Percentiles rank a stretch among this genome's conserved stretches.
Conservation (phyloP, 495 filamentous ascomycete species). For the Penicillium arizonense region DNA sequence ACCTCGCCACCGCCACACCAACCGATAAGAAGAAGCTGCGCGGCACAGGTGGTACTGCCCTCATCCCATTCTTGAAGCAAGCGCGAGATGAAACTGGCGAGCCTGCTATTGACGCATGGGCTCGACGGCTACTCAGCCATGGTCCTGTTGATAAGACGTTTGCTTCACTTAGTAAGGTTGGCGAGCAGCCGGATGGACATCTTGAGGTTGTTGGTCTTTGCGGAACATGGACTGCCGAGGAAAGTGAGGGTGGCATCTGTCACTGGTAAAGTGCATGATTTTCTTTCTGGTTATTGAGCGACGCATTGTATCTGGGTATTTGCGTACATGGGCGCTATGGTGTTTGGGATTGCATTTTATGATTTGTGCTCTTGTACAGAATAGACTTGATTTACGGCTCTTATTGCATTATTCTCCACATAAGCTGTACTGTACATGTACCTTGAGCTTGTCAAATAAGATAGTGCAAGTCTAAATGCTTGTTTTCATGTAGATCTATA, state of each 20-base stretch:
- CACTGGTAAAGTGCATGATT: conserved; percentile 49
- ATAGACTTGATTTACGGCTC: background rate
- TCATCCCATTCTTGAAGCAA: conserved; percentile 94
- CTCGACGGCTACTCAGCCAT: conserved; percentile 67
- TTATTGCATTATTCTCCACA: too few species aligned
- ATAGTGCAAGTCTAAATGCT: too few species aligned
- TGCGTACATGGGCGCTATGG: background rate
- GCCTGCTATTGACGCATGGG: conserved; percentile 83
- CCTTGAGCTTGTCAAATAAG: too few species aligned
- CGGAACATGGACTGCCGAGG: conserved; percentile 81
- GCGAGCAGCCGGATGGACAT: conserved; percentile 59
- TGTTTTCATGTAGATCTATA: too few species aligned
- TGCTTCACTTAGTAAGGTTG: conserved; percentile 62
- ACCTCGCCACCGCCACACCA: conserved; percentile 61
- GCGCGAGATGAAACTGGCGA: conserved; percentile 95
- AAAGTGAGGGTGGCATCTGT: conserved; percentile 75
- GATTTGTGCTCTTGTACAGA: too few species aligned
- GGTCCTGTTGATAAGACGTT: conserved; percentile 36
- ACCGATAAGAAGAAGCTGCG: conserved; percentile 60
- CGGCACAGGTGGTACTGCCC: conserved; percentile 87
- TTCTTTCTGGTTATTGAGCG: conserved; percentile 15
- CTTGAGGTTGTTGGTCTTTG: conserved; percentile 76
- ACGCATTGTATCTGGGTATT: conserved; percentile 16
- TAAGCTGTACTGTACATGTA: too few species aligned
- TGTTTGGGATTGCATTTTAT: too few species aligned